phyloP scores from a whole-genome alignment of 371 early-diverging fungal species.

The Mortierella sp. region DNA sequence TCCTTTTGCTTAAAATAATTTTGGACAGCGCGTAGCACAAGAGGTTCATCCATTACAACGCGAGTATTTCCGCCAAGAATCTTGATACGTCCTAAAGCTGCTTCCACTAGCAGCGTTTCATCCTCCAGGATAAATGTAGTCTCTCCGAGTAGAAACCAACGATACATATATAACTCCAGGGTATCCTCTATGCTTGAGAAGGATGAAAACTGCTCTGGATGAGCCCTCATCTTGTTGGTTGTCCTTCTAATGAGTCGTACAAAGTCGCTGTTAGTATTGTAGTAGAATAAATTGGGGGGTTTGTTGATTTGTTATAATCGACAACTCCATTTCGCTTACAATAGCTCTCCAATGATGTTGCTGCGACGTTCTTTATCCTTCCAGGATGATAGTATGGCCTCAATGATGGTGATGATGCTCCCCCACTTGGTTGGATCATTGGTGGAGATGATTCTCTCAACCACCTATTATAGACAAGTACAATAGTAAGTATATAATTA shows the following conservation, averaged over 20 bases:
- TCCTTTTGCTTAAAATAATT: no score
- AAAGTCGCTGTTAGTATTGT: no score
- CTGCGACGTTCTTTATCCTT: slow-evolving; percentile 3
- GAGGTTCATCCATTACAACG: background rate
- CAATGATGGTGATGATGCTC: background rate
- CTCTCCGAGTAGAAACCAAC: slow-evolving; percentile 19
- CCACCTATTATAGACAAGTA: no score
- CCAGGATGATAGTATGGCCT: background rate
- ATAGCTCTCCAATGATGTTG: background rate
- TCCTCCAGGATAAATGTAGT: slow-evolving; percentile 12
- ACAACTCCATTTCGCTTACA: no score
- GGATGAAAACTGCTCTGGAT: slow-evolving; percentile 19
- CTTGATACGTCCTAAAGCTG: background rate
- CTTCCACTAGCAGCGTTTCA: slow-evolving; percentile 5
- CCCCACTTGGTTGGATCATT: background rate
- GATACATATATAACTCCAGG: slow-evolving; percentile 22
- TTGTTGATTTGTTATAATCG: no score
- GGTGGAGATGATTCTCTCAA: background rate
- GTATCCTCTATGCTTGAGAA: slow-evolving; percentile 15
- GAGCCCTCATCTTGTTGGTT: slow-evolving; percentile 11
- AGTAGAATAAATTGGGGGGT: no score
- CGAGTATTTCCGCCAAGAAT: background rate
- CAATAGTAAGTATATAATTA: no score
- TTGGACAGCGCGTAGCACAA: no score
- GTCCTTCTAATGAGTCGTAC: no score